These are phyloP conservation scores for Diaporthe sp. DNA, from an alignment of 2,329 filamentous ascomycete genomes.

Conservation along the genomic window DNA sequence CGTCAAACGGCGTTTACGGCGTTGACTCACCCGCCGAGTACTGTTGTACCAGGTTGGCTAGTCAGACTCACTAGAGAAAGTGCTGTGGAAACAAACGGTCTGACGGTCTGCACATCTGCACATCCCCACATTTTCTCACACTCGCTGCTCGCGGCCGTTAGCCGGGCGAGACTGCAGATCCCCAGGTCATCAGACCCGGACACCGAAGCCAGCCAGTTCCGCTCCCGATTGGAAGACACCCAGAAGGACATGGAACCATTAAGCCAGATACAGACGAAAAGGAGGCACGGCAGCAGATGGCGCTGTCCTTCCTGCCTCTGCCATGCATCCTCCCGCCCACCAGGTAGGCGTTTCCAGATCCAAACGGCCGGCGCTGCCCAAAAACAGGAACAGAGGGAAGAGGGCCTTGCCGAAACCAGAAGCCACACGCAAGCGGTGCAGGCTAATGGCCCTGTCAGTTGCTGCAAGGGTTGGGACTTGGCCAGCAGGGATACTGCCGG, in stretches of 20 bases:
- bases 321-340: slow-evolving; percentile 9
- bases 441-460: not conserved
- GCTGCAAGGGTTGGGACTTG: not conserved
- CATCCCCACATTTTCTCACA: not conserved
- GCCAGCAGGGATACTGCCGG: slow-evolving; percentile 19
- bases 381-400: slow-evolving; percentile 15
- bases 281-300: slow-evolving; percentile 16
- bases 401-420: slow-evolving; percentile 13
- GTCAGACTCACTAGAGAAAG: not conserved
- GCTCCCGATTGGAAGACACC: not conserved
- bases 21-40: not conserved
- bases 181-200: not conserved
- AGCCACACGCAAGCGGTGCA: slow-evolving; percentile 6
- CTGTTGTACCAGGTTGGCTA: not conserved
- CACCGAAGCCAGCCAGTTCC: not conserved
- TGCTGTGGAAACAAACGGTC: slow-evolving; percentile 10
- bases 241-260: not conserved
- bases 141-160: not conserved
- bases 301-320: not conserved
- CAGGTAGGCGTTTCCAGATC: not conserved
- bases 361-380: not conserved
- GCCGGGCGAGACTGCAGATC: not conserved
- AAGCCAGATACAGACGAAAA: not conserved
- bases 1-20: not conserved
- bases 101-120: not conserved